Conservation (phyloP, 2,329 filamentous ascomycete species). For the Botrytis paeoniae region DNA sequence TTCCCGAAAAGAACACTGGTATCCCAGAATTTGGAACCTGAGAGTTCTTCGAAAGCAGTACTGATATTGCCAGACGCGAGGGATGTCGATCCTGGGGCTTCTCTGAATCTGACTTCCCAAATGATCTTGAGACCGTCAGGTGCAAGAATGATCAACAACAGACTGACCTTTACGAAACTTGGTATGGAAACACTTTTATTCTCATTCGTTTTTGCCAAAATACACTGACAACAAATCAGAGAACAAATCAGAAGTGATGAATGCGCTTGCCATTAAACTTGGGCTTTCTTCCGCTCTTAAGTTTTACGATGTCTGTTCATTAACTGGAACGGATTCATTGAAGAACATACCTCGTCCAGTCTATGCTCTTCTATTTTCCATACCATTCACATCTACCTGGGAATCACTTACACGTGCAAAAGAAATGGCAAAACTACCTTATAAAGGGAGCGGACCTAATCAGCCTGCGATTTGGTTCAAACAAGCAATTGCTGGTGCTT, state of each 20-base stretch:
- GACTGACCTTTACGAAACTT: neutral
- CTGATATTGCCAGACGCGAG: neutral
- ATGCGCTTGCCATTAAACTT: slow-evolving; percentile 73
- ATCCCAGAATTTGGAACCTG: neutral
- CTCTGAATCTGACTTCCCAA: neutral
- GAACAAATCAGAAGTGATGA: slow-evolving; percentile 84
- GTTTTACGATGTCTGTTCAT: slow-evolving; percentile 89
- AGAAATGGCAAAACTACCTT: slow-evolving; percentile 61
- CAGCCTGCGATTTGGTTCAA: slow-evolving; percentile 91
- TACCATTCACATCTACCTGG: slow-evolving; percentile 78
- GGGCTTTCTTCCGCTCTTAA: slow-evolving; percentile 74
- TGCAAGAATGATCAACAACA: neutral
- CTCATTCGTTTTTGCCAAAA: neutral
- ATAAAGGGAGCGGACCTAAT: slow-evolving; percentile 61
- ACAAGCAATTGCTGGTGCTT: slow-evolving; percentile 92
- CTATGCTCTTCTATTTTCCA: slow-evolving; percentile 85
- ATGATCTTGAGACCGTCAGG: neutral
- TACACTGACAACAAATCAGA: slow-evolving; percentile 24
- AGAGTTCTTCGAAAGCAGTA: neutral
- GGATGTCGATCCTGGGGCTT: neutral
- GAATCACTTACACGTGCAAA: slow-evolving; percentile 72
- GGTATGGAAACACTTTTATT: neutral
- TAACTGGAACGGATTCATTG: slow-evolving; percentile 81
- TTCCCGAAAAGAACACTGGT: neutral
- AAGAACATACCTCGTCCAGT: slow-evolving; percentile 85